Base-by-base conservation (phyloP, 257 asterid species). In the Nicotiana obtusifolia region DNA sequence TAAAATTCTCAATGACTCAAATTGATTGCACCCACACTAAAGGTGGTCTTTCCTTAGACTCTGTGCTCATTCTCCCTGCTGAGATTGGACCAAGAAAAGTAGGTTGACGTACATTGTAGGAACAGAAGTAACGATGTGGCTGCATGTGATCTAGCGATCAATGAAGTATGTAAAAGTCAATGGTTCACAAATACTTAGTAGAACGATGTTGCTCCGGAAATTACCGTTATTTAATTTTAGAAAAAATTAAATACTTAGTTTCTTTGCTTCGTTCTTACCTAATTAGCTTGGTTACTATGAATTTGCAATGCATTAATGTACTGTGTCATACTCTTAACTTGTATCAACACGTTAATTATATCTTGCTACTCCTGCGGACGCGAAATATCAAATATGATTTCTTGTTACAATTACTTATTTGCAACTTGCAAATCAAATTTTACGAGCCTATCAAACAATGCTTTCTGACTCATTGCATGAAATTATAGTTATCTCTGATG, bases 11-110 rank as follows among this genome's bases (percentile, higher is more conserved):
- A 15, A 86, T 91, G 92, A 66, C 90, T 41, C 93, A 91, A 85
- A 90, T 91, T 24, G 95, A 89, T 78, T 91, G 95, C 56, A 91
- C 92, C 5, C 95, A 91, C 83, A 84, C 89, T 15, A 90, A 91
- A 83, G 93, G 91, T 54, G 95, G 95, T 17, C 85, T 91, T 28
- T 88, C 87, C 52, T 54, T 91, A 66, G 95, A 91, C 73, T 88
- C 86, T 20, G 90, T 87, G 75, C 85, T 90, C 73, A 84, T 89
- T 31, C 81, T 68, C 64, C 93, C 93, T 1, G 41, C 37, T 78
- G n/a, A 54, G 33, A 77, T 28, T 37, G 66, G 82, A 53, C 37
- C 79, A 47, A 68, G 2, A 35, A 68, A 37, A 47, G 61, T 24
- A 47, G 59, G 61, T 47, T 22, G 5, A 69, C 33, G 47, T 20